Conservation (phyloP, 257 asterid species). For the Solanum appendiculatum region DNA sequence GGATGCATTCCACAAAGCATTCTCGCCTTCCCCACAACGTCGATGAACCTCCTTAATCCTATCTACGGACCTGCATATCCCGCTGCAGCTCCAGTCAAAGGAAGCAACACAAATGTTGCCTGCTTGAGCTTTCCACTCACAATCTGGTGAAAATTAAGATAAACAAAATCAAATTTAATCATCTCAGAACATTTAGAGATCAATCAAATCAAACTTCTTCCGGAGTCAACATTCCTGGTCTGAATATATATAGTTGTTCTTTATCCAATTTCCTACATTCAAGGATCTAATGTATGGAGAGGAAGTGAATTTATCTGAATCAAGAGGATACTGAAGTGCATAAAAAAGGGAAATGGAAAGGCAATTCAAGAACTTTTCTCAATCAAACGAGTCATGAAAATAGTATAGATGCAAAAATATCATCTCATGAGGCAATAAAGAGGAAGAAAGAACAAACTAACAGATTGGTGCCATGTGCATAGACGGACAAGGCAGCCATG, state of each 20-base stretch:
- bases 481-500: neutral
- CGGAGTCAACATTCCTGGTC: neutral
- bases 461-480: neutral
- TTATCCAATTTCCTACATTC: neutral
- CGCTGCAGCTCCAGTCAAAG: constrained; percentile 98
- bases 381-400: neutral
- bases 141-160: constrained; percentile 33
- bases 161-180: neutral
- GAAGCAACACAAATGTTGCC: constrained; percentile 93
- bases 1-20: constrained; percentile 48
- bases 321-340: neutral
- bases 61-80: constrained; percentile 82
- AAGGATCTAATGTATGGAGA: neutral
- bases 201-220: neutral
- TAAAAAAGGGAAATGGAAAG: neutral
- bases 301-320: neutral
- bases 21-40: constrained; percentile 88
- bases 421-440: neutral
- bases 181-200: neutral
- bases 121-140: constrained; percentile 99
- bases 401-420: neutral
- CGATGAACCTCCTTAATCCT: constrained; percentile 90
- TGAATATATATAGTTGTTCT: neutral
- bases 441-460: neutral
- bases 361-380: neutral